These are phyloP conservation scores for Phytopythium ostracodes DNA, from an alignment of 352 stramenopile genomes.

Conservation along the genomic window DNA sequence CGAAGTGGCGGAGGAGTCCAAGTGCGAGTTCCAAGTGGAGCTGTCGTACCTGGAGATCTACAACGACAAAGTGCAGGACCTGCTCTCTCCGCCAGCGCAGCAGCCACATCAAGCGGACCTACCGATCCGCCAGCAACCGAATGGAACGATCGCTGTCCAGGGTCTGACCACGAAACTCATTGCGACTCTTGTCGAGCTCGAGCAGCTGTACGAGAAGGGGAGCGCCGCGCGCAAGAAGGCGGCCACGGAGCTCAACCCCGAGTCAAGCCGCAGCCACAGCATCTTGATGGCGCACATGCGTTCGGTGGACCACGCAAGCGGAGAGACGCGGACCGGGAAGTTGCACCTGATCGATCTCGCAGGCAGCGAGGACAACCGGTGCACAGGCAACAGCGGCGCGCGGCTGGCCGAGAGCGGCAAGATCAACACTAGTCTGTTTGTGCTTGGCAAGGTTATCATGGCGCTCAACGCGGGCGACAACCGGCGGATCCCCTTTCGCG, in stretches of 20 bases:
- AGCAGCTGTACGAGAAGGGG: slow-evolving; percentile 26
- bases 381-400: slow-evolving; percentile 25
- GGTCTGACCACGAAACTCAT: background rate
- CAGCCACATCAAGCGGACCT: background rate
- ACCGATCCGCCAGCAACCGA: background rate
- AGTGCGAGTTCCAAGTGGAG: slow-evolving; percentile 20
- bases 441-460: slow-evolving; percentile 74
- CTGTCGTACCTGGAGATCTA: slow-evolving; percentile 86
- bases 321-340: slow-evolving; percentile 12
- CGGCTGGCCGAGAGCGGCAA: slow-evolving; percentile 28
- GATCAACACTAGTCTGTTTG: slow-evolving; percentile 80
- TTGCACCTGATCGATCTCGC: slow-evolving; percentile 45
- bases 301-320: slow-evolving; percentile 11
- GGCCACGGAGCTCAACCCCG: slow-evolving; percentile 37
- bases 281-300: slow-evolving; percentile 69
- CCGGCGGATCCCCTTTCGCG: slow-evolving; percentile 66
- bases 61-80: slow-evolving; percentile 83
- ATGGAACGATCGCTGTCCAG: background rate
- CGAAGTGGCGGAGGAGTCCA: slow-evolving; percentile 20
- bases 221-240: background rate
- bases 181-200: slow-evolving; percentile 18
- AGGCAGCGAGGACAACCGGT: slow-evolving; percentile 32
- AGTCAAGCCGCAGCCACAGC: slow-evolving; percentile 71
- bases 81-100: slow-evolving; percentile 26
- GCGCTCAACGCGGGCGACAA: slow-evolving; percentile 60